Base-by-base conservation (phyloP, 495 filamentous ascomycete genomes). In the Ramalina intermedia region DNA sequence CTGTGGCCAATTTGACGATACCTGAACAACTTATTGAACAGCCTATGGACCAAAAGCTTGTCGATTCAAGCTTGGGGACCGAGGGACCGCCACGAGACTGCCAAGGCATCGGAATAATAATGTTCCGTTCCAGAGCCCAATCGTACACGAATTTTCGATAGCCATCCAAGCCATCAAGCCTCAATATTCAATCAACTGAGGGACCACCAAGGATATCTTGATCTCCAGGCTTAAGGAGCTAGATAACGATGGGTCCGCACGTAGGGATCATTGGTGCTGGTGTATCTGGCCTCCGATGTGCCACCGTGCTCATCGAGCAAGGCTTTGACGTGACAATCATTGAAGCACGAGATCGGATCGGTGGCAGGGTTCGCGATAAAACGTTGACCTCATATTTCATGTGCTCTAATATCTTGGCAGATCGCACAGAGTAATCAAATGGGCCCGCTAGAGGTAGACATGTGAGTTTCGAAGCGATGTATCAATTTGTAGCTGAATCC, bases 231-330 rank as follows among this genome's bases (percentile, higher is more conserved):
- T 2, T 20, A 20, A 20, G 4, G 3, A 24, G 23, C 23, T 0
- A 24, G 23, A 4, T 0, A 24, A 4, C 3, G 0, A 24, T 24
- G 23, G 23, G 0, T 24, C 76, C 72, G 1, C 68, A 73, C 46
- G 65, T 96, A 23, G 82, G 82, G 11, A 66, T 98, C 17, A 72
- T 98, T 43, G 91, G 91, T 14, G 90, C 86, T 36, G 91, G 91
- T 21, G 59, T 95, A 18, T 74, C 91, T n/a, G 91, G 90, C 16
- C 66, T 98, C 24, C 71, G 87, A 53, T 91, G 87, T 58, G 86
- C 90, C 8, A 84, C 94, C 58, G 69, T 93, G 21, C 72, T 96
- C 4, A 63, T 85, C 17, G 76, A 84, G 46, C 76, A 83, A 62
- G 87, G 88, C 13, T 83, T 83, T 41, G 68, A 76, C 38, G 87